Conservation (phyloP, 2,329 filamentous ascomycete genomes). For the Neofusicoccum parvum region DNA sequence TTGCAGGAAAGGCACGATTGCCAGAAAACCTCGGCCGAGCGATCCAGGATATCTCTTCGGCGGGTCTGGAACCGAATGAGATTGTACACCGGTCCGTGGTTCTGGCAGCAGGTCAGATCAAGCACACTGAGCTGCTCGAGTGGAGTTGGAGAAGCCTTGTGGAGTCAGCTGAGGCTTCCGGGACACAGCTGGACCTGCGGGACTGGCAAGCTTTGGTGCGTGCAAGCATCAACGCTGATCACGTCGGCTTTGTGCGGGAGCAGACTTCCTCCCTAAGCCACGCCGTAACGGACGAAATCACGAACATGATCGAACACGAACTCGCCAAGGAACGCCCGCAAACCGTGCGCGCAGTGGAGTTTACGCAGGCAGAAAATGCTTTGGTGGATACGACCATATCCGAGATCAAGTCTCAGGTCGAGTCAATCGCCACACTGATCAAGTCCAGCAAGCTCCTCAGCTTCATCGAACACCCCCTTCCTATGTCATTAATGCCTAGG, state of each 20-base stretch:
- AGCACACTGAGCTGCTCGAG: slow-evolving; percentile 31
- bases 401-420: slow-evolving; percentile 30
- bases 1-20: slow-evolving; percentile 30
- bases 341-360: background rate
- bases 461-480: slow-evolving; percentile 37
- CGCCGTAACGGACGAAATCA: slow-evolving; percentile 25
- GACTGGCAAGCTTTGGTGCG: slow-evolving; percentile 39
- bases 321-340: background rate
- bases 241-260: slow-evolving; percentile 28
- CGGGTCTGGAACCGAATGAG: slow-evolving; percentile 3
- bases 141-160: slow-evolving; percentile 35
- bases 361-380: slow-evolving; percentile 22
- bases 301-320: slow-evolving; percentile 6
- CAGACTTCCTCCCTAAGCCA: slow-evolving; percentile 33
- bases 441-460: slow-evolving; percentile 24
- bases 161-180: slow-evolving; percentile 28
- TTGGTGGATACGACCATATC: slow-evolving; percentile 27
- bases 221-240: slow-evolving; percentile 33
- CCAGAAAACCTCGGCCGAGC: slow-evolving; percentile 9
- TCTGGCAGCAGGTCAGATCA: slow-evolving; percentile 33
- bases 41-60: background rate
- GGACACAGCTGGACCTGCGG: slow-evolving; percentile 27
- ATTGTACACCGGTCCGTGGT: slow-evolving; percentile 25
- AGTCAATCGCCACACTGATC: slow-evolving; percentile 29
- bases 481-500: slow-evolving; percentile 39